Percentiles rank a stretch among this genome's conserved stretches.
Conservation (phyloP, 2,329 filamentous ascomycete species). For the Paecilomyces niveus region DNA sequence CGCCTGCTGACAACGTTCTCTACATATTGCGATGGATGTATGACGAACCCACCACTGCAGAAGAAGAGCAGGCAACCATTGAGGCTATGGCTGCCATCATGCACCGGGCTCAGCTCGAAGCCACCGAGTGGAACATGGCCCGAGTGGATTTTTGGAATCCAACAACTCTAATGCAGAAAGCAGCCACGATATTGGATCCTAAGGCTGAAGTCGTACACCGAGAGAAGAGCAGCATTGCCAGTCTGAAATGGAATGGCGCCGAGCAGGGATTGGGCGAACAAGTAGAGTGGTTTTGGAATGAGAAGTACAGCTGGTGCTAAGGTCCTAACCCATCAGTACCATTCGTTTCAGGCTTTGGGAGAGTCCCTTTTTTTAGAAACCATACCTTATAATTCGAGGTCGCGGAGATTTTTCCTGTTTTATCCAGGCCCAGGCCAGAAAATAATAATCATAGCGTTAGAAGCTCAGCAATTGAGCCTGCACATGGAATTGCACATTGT, state of each 20-base stretch:
- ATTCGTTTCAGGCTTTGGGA: neutral
- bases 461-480: neutral
- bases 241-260: constrained; percentile 41
- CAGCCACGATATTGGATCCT: constrained; percentile 32
- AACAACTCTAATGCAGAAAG: constrained; percentile 43
- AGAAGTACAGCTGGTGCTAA: constrained; percentile 46
- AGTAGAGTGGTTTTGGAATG: constrained; percentile 41
- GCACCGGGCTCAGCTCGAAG: constrained; percentile 60
- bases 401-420: neutral
- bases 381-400: neutral
- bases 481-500: constrained; percentile 2
- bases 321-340: neutral
- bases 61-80: constrained; percentile 44
- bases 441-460: neutral
- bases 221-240: constrained; percentile 40
- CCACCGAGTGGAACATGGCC: constrained; percentile 61
- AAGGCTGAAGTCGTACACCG: constrained; percentile 35
- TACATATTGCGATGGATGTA: constrained; percentile 38
- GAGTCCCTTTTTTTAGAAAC: neutral
- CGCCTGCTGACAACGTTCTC: constrained; percentile 29
- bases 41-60: constrained; percentile 28
- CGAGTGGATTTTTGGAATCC: constrained; percentile 83
- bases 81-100: constrained; percentile 57
- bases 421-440: neutral
- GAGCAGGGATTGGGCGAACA: constrained; percentile 28